phyloP scores from a whole-genome alignment of 2,329 filamentous ascomycete species.

The Dactylellina cionopaga region DNA sequence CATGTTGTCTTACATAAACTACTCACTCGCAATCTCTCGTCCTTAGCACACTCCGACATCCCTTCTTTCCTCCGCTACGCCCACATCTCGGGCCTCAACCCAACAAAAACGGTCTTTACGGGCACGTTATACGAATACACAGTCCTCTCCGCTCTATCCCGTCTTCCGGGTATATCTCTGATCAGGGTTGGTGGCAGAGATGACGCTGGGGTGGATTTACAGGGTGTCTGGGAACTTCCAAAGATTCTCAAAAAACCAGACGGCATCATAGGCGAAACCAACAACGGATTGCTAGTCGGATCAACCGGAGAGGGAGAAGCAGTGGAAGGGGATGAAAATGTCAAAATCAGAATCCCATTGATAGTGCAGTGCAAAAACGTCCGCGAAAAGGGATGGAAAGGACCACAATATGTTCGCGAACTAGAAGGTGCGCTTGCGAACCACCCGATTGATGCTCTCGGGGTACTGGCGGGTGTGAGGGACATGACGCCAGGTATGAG shows the following conservation, averaged over 20 bases:
- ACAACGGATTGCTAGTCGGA: neutral
- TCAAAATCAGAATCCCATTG: slow-evolving; percentile 60
- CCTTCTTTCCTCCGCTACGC: slow-evolving; percentile 74
- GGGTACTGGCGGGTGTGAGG: slow-evolving; percentile 74
- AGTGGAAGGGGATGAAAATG: slow-evolving; percentile 2
- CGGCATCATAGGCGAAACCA: neutral
- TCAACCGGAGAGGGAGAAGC: neutral
- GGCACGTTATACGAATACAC: slow-evolving; percentile 84
- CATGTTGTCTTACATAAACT: slow-evolving; percentile 63
- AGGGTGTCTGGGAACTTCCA: slow-evolving; percentile 75
- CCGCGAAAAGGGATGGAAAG: slow-evolving; percentile 62
- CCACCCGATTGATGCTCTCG: slow-evolving; percentile 75
- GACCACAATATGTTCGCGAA: slow-evolving; percentile 74
- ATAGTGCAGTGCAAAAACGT: slow-evolving; percentile 77
- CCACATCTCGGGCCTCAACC: slow-evolving; percentile 67
- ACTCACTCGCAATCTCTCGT: slow-evolving; percentile 59
- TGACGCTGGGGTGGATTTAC: slow-evolving; percentile 78
- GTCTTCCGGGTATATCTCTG: slow-evolving; percentile 71
- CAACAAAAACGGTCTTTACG: slow-evolving; percentile 70
- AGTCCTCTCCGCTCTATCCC: slow-evolving; percentile 67
- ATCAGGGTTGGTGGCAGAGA: slow-evolving; percentile 72
- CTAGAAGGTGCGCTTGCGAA: slow-evolving; percentile 80
- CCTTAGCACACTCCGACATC: slow-evolving; percentile 70
- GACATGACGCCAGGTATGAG: slow-evolving; percentile 79
- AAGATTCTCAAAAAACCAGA: slow-evolving; percentile 49